A percentile compares a stretch with the other conserved stretches of the same genome.
Conservation (phyloP, 2,329 filamentous ascomycete genomes). For the Alternaria metachromatica region DNA sequence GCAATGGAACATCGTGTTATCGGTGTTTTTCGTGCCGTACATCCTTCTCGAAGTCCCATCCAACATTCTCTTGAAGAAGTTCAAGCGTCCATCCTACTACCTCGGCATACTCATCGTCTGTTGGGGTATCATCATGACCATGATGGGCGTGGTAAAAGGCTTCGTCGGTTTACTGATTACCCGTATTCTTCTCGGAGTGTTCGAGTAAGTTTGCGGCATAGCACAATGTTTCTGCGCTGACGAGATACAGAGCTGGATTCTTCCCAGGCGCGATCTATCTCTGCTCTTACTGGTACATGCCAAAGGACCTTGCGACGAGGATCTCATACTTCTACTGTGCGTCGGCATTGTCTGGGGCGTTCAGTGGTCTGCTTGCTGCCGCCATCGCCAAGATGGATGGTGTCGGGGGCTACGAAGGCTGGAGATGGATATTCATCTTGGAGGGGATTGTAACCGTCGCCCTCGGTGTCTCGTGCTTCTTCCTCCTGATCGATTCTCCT, state of each 20-base stretch:
- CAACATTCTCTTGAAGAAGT: slow-evolving; percentile 51
- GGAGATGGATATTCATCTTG: slow-evolving; percentile 55
- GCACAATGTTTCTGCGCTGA: neutral
- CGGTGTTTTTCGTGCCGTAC: slow-evolving; percentile 63
- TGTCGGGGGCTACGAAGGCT: slow-evolving; percentile 49
- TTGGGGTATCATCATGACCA: slow-evolving; percentile 38
- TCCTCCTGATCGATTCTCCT: slow-evolving; percentile 34
- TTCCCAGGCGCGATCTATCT: slow-evolving; percentile 48
- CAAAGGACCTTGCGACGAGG: slow-evolving; percentile 41
- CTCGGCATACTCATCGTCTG: slow-evolving; percentile 36
- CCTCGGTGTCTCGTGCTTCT: slow-evolving; percentile 36
- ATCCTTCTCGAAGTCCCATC: slow-evolving; percentile 48
- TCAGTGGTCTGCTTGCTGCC: slow-evolving; percentile 52
- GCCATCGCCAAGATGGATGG: slow-evolving; percentile 50
- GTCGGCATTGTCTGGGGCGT: slow-evolving; percentile 47
- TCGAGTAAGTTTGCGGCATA: slow-evolving; percentile 17
- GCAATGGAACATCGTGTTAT: slow-evolving; percentile 57
- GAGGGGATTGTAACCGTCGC: slow-evolving; percentile 47
- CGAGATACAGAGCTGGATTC: slow-evolving; percentile 27
- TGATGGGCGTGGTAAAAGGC: slow-evolving; percentile 32
- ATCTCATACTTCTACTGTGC: slow-evolving; percentile 49
- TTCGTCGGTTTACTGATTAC: slow-evolving; percentile 26
- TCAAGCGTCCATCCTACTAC: slow-evolving; percentile 37
- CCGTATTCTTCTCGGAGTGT: slow-evolving; percentile 31
- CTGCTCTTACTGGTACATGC: slow-evolving; percentile 45